These are phyloP conservation scores for Plasmodium ovale DNA, from an alignment of 169 alveolate genomes.

Conservation along the genomic window DNA sequence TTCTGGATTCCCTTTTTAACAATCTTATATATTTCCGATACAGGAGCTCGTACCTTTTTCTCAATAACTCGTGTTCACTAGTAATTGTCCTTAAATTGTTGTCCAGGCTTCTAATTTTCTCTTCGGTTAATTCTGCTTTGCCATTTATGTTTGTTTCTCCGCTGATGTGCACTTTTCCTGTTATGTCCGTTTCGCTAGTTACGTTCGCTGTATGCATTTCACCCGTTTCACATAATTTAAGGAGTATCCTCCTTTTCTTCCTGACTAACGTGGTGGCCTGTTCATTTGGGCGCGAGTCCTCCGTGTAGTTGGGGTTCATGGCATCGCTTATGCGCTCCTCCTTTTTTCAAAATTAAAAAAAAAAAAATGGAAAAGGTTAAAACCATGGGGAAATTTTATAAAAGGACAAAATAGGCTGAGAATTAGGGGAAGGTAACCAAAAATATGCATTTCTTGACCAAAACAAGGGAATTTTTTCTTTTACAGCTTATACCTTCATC, in stretches of 20 bases:
- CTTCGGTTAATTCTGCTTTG: no score
- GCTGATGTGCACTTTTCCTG: background rate
- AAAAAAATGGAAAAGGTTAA: no score
- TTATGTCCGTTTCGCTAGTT: background rate
- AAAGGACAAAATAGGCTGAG: no score
- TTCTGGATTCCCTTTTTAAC: slow-evolving; percentile 8
- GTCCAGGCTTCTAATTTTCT: slow-evolving; percentile 1
- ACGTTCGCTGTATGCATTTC: no score
- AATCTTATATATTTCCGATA: slow-evolving; percentile 37
- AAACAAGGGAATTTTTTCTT: background rate
- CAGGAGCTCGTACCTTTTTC: slow-evolving; percentile 33
- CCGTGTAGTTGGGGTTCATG: background rate
- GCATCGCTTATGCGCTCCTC: slow-evolving; percentile 6
- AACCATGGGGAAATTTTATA: no score
- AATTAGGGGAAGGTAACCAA: no score
- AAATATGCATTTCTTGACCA: background rate
- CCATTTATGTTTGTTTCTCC: background rate
- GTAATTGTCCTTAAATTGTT: slow-evolving; percentile 12
- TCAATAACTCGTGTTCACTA: slow-evolving; percentile 47
- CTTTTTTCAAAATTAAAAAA: no score
- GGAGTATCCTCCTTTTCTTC: background rate
- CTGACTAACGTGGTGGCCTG: background rate
- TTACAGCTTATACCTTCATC: slow-evolving; percentile 1
- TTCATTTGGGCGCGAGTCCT: background rate
- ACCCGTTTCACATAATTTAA: no score